These are phyloP conservation scores for Boehmeria nivea DNA, from an alignment of 306 rosid genomes.

Conservation along the genomic window DNA sequence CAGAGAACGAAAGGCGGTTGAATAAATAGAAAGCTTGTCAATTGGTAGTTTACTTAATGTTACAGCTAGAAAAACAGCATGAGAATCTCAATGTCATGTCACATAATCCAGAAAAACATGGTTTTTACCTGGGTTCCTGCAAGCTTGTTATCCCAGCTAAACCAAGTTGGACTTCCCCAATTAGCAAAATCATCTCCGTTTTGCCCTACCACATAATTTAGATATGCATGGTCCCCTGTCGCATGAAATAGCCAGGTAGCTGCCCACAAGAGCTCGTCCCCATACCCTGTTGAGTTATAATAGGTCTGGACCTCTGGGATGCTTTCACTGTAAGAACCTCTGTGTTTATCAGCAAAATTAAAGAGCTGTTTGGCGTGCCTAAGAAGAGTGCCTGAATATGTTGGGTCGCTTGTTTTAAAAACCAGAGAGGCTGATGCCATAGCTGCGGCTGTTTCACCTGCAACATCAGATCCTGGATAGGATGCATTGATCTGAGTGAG, in stretches of 20 bases:
- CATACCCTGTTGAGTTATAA: slow-evolving; percentile 89
- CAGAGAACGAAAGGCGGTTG: neutral
- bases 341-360: slow-evolving; percentile 61
- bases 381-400: slow-evolving; percentile 70
- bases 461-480: slow-evolving; percentile 80
- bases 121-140: slow-evolving; percentile 74
- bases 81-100: neutral
- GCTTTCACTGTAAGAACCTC: slow-evolving; percentile 53
- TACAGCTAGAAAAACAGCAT: neutral
- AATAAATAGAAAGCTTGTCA: neutral
- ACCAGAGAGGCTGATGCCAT: slow-evolving; percentile 99
- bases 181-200: slow-evolving; percentile 61
- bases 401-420: slow-evolving; percentile 46
- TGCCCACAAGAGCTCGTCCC: slow-evolving; percentile 96
- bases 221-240: slow-evolving; percentile 59
- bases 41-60: neutral
- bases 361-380: slow-evolving; percentile 79
- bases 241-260: slow-evolving; percentile 99
- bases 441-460: slow-evolving; percentile 95
- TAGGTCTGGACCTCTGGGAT: slow-evolving; percentile 61
- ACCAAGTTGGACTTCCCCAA: slow-evolving; percentile 86
- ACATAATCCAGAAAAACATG: neutral
- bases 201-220: slow-evolving; percentile 61
- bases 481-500: slow-evolving; percentile 66
- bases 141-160: slow-evolving; percentile 98